phyloP scores from a whole-genome alignment of 177 flowering plant genomes.

The Telopea speciosissima region DNA sequence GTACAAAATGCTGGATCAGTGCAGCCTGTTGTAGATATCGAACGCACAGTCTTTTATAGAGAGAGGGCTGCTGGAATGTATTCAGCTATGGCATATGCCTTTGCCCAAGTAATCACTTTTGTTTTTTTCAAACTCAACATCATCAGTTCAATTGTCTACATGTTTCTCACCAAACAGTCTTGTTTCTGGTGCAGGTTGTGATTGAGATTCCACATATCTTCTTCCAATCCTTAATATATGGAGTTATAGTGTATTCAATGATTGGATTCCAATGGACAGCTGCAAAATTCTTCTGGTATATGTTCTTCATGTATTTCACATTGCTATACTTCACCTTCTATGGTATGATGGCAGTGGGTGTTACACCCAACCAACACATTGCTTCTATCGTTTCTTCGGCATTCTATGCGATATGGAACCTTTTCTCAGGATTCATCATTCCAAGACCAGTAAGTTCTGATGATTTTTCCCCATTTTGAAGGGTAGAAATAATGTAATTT shows the following conservation, averaged over 20 bases:
- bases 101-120: constrained; percentile 23
- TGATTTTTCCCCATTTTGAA: background rate
- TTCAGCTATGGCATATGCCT: constrained; percentile 33
- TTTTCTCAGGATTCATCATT: constrained; percentile 24
- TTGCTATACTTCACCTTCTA: constrained; percentile 27
- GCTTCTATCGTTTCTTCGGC: constrained; percentile 19
- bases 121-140: background rate
- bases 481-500: background rate
- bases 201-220: constrained; percentile 26
- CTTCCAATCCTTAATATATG: constrained; percentile 16
- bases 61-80: constrained; percentile 42
- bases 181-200: constrained; percentile 12
- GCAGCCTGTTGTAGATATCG: constrained; percentile 33
- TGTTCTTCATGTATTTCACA: constrained; percentile 30
- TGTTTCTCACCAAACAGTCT: background rate
- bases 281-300: constrained; percentile 24
- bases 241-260: constrained; percentile 22
- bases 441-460: constrained; percentile 22
- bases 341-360: constrained; percentile 31
- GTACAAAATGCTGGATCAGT: constrained; percentile 26
- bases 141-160: background rate
- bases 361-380: constrained; percentile 26
- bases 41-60: constrained; percentile 35
- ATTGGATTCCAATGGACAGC: constrained; percentile 27
- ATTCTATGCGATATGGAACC: constrained; percentile 24